These are phyloP conservation scores for Theobroma grandiflorum DNA, from an alignment of 441 rosid species.

Conservation along the genomic window DNA sequence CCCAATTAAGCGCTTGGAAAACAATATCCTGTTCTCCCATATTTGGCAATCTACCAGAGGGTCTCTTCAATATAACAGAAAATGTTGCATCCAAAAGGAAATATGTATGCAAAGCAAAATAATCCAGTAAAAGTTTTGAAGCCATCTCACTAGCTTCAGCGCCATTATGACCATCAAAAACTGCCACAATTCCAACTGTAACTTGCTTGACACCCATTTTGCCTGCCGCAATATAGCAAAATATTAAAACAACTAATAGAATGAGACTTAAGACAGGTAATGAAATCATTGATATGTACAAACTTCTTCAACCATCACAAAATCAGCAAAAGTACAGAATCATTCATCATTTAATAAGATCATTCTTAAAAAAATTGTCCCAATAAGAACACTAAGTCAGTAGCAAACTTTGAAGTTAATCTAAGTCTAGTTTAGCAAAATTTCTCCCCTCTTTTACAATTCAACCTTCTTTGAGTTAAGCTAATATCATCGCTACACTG, in stretches of 20 bases:
- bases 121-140: constrained; percentile 82
- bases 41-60: constrained; percentile 50
- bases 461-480: neutral
- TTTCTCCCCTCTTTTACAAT: constrained; percentile 15
- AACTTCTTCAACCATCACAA: constrained; percentile 14
- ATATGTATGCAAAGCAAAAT: constrained; percentile 86
- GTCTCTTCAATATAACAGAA: constrained; percentile 59
- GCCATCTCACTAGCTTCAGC: constrained; percentile 99
- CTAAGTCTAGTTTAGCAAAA: neutral
- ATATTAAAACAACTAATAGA: constrained; percentile 21
- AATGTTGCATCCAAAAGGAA: constrained; percentile 88
- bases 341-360: neutral
- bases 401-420: neutral
- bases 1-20: constrained; percentile 55
- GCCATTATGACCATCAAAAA: constrained; percentile 97
- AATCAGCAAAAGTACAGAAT: neutral
- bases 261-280: neutral
- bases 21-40: constrained; percentile 51
- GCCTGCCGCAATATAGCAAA: constrained; percentile 50
- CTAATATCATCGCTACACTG: neutral
- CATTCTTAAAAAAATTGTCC: neutral
- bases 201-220: constrained; percentile 73
- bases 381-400: constrained; percentile 5
- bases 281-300: neutral
- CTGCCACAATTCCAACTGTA: constrained; percentile 76